Conservation (phyloP, 2,329 filamentous ascomycete genomes). For the Aurifilum marmelostoma region DNA sequence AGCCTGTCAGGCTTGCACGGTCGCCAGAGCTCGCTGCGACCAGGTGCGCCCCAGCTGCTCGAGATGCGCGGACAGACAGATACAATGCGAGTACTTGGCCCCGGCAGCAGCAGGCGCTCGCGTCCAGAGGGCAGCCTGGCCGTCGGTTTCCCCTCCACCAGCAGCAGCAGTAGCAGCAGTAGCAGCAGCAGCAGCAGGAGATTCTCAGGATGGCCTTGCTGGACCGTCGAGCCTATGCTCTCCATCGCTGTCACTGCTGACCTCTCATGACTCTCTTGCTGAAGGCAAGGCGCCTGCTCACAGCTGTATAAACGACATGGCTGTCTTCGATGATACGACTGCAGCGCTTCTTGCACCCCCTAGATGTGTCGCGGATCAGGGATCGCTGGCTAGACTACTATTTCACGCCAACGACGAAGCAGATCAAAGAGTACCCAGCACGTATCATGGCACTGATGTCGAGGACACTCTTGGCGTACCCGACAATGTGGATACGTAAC, state of each 20-base stretch:
- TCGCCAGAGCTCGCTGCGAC: conserved; percentile 10
- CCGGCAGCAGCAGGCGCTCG: conserved; percentile 10
- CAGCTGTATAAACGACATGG: not conserved
- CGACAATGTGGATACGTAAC: not conserved
- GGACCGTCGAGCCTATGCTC: too few relatives aligned
- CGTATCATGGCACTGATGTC: not conserved
- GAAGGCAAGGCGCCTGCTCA: not conserved
- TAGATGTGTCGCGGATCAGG: conserved; percentile 4
- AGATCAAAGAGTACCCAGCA: conserved; percentile 3
- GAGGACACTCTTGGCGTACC: not conserved
- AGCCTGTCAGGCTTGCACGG: not conserved
- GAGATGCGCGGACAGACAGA: not conserved
- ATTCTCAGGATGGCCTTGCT: too few relatives aligned
- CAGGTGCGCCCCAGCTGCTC: conserved; percentile 13
- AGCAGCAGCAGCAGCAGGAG: too few relatives aligned
- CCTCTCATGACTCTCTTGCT: not conserved
- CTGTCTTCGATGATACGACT: conserved; percentile 4
- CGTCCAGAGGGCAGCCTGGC: not conserved
- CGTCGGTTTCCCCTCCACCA: not conserved
- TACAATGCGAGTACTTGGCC: conserved; percentile 3
- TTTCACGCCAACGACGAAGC: conserved; percentile 6
- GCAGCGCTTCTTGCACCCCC: conserved; percentile 1
- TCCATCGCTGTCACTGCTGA: not conserved
- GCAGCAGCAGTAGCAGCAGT: too few relatives aligned
- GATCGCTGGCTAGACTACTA: conserved; percentile 7